These are phyloP conservation scores for Dryas octopetala DNA, from an alignment of 306 rosid species.

Conservation along the genomic window DNA sequence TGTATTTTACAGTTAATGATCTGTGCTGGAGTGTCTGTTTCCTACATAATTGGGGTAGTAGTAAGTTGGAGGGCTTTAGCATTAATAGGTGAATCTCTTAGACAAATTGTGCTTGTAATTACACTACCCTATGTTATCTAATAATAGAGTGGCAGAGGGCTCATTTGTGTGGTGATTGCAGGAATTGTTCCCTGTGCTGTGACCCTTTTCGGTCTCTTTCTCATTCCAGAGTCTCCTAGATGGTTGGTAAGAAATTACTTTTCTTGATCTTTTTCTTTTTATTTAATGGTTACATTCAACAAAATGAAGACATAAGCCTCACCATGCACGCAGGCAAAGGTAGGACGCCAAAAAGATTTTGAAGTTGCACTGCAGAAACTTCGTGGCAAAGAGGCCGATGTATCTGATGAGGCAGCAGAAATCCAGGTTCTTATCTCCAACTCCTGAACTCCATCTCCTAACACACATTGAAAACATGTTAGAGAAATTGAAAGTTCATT, in stretches of 20 bases:
- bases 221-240: conserved; percentile 97
- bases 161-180: conserved; percentile 41
- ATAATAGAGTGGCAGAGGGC: conserved; percentile 5
- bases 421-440: conserved; percentile 62
- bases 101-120: conserved; percentile 12
- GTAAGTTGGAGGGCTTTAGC: conserved; percentile 79
- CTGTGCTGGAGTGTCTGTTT: conserved; percentile 53
- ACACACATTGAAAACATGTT: not conserved
- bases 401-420: conserved; percentile 70
- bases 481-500: conserved; percentile 9
- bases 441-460: conserved; percentile 6
- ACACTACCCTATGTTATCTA: not conserved
- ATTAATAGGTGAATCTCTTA: conserved; percentile 48
- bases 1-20: conserved; percentile 64
- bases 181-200: conserved; percentile 72
- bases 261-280: not conserved
- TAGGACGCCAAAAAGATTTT: conserved; percentile 55
- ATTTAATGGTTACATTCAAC: not conserved
- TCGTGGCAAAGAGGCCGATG: conserved; percentile 71
- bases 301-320: not conserved
- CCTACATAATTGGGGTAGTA: conserved; percentile 73
- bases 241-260: conserved; percentile 66
- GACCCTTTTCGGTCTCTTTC: conserved; percentile 69
- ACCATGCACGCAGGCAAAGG: conserved; percentile 59
- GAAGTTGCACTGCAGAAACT: conserved; percentile 57